Evolutionary conservation across 495 filamentous ascomycete genomes (phyloP), one percentile per base, ranked within the genome.

Genomic region (Talaromyces borbonicus): DNA sequence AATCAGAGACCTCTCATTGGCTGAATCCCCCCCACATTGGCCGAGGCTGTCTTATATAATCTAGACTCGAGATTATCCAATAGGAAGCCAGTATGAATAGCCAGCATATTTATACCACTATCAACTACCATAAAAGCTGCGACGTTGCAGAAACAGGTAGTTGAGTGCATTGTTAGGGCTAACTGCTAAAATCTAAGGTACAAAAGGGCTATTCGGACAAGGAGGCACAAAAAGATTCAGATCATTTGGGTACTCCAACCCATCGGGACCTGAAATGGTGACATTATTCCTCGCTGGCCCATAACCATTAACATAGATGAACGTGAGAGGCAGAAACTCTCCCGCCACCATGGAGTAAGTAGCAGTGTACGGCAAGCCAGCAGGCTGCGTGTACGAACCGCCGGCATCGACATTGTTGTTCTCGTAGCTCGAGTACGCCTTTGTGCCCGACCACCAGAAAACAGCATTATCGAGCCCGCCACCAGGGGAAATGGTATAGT

Each of bases 261-360:
- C 33, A 36, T 36, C 16, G 8, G 33, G 33, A 18, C 33, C 16
- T n/a, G 33, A 8, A 36, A 36, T 36, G 16, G 33, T 36, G 5
- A 36, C 5, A 7, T 14, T 5, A 18, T 36, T 36, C 33, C 8
- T 5, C 16, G 33, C 33, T 14, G 33, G 33, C 33, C 33, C 33
- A 36, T 36, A 36, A 5, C 33, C 33, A 36, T 36, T 36, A 14
- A 14, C 33, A 18, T 36, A 36, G n/a, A 36, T 36, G n/a, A 36
- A 36, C 33, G 33, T 36, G n/a, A 36, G 8, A n/a, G 16, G 33
- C 33, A 36, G 6, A 18, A 36, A 36, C 16, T 36, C 33, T 5
- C 33, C 33, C n/a, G 33, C 12, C 16, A 36, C 33, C 33, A 36
- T 36, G 8, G 5, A 5, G n/a, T 36, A 36, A 36, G 8, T 36